A percentile compares a stretch with the other conserved stretches of the same genome.
phyloP scores from a whole-genome alignment of 2,329 filamentous ascomycete species.

The Nigrograna mackinnonii region DNA sequence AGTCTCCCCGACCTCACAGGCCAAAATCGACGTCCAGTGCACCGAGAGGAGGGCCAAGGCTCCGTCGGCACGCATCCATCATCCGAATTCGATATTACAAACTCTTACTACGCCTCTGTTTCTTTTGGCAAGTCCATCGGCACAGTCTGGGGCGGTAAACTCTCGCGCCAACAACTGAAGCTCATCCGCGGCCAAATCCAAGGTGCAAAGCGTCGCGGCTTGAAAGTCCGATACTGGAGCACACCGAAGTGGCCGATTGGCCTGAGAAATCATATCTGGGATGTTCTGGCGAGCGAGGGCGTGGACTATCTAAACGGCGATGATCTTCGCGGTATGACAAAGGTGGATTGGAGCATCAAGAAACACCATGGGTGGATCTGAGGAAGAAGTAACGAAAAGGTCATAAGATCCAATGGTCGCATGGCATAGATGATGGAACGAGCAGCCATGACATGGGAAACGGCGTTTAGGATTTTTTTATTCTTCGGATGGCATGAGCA shows the following conservation, averaged over 20 bases:
- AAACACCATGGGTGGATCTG: slow-evolving; percentile 27
- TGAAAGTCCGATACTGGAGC: slow-evolving; percentile 62
- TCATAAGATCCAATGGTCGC: too few species aligned
- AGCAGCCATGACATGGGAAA: too few species aligned
- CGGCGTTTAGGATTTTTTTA: too few species aligned
- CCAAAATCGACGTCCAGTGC: background rate
- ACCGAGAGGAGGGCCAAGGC: slow-evolving; percentile 46
- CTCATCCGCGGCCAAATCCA: slow-evolving; percentile 56
- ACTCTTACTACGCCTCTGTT: slow-evolving; percentile 69
- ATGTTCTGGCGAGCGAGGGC: slow-evolving; percentile 55
- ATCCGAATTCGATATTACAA: slow-evolving; percentile 49
- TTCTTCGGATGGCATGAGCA: too few species aligned
- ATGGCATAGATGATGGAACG: too few species aligned
- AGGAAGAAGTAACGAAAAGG: background rate
- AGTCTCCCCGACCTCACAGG: slow-evolving; percentile 1
- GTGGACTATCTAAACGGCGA: slow-evolving; percentile 63
- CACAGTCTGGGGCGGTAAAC: slow-evolving; percentile 48
- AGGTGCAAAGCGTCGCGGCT: slow-evolving; percentile 54
- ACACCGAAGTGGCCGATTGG: slow-evolving; percentile 59
- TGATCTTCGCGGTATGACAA: slow-evolving; percentile 55
- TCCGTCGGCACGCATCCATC: slow-evolving; percentile 38
- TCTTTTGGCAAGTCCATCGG: slow-evolving; percentile 61
- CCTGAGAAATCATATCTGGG: slow-evolving; percentile 59
- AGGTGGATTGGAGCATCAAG: slow-evolving; percentile 49
- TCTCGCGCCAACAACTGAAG: slow-evolving; percentile 51